These are phyloP conservation scores for Piper longum DNA, from an alignment of 164 flowering plant species.

Conservation along the genomic window DNA sequence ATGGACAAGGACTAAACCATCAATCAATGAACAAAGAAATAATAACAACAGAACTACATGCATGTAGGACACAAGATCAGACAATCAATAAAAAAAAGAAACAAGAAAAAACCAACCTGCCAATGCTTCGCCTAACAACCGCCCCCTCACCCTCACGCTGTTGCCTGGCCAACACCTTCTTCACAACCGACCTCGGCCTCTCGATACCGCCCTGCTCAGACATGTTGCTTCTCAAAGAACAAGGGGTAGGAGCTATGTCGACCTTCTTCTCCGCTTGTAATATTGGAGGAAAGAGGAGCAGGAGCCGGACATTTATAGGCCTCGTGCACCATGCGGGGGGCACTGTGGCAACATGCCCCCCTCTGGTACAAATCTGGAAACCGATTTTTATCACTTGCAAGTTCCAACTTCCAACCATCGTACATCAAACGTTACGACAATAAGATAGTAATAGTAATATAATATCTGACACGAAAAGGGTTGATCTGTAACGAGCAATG, in stretches of 20 bases:
- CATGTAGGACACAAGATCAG: neutral
- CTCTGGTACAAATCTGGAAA: neutral
- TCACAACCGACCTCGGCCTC: conserved; percentile 36
- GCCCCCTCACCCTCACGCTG: conserved; percentile 68
- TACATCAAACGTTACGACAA: too few relatives aligned
- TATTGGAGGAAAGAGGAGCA: conserved; percentile 2
- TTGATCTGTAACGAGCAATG: too few relatives aligned
- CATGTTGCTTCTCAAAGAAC: conserved; percentile 14
- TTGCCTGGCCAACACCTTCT: conserved; percentile 36
- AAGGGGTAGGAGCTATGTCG: neutral
- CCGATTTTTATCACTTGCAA: neutral
- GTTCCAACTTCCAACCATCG: too few relatives aligned
- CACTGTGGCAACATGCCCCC: neutral
- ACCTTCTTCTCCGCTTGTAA: neutral
- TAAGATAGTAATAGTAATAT: too few relatives aligned
- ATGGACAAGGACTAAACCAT: neutral
- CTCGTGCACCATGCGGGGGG: neutral
- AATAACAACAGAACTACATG: too few relatives aligned
- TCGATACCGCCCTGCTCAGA: conserved; percentile 17
- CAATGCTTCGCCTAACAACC: conserved; percentile 57
- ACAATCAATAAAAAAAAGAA: neutral
- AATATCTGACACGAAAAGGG: too few relatives aligned
- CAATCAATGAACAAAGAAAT: neutral
- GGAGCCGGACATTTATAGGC: conserved; percentile 7
- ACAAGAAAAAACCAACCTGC: conserved; percentile 25